Percentiles rank a stretch among this genome's conserved stretches.
These are phyloP conservation scores for Dioszegia crocea DNA, from an alignment of 768 basidiomycete species.

Conservation along the genomic window DNA sequence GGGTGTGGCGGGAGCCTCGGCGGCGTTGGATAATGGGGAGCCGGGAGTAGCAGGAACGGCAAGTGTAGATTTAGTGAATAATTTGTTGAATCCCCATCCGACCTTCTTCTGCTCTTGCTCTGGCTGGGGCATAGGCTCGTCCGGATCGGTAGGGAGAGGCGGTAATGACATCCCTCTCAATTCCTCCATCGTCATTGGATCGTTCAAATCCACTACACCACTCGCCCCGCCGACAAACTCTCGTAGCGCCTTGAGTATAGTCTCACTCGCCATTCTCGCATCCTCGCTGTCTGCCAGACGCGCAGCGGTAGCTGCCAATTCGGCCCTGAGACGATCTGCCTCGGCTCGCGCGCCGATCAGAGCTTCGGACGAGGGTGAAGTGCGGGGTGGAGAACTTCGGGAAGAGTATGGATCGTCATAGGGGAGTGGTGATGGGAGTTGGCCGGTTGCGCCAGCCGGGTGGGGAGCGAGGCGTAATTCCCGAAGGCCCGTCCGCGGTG, in stretches of 20 bases:
- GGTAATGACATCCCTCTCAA: slow-evolving; percentile 45
- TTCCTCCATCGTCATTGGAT: slow-evolving; percentile 17
- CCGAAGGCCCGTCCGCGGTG: slow-evolving; percentile 29
- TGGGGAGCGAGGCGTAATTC: slow-evolving; percentile 35
- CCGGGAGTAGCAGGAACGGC: slow-evolving; percentile 6
- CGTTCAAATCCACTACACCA: slow-evolving; percentile 17
- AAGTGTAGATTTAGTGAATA: not conserved
- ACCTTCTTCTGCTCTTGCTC: slow-evolving; percentile 1
- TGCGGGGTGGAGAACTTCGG: not conserved
- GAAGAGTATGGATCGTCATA: not conserved
- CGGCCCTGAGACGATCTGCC: slow-evolving; percentile 54
- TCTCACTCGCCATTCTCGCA: slow-evolving; percentile 79
- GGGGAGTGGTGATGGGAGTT: slow-evolving; percentile 2
- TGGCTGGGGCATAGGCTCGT: slow-evolving; percentile 21
- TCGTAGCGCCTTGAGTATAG: slow-evolving; percentile 73
- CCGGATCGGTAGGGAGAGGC: slow-evolving; percentile 50
- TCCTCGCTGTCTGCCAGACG: slow-evolving; percentile 75
- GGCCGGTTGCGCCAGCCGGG: not conserved
- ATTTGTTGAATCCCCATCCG: slow-evolving; percentile 10
- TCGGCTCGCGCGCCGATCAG: not conserved
- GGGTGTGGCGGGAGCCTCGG: slow-evolving; percentile 30
- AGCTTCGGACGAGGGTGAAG: not conserved
- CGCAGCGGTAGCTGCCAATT: slow-evolving; percentile 59
- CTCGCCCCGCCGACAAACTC: slow-evolving; percentile 54
- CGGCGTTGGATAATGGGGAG: slow-evolving; percentile 21